Conservation (phyloP, 257 asterid species). For the Jaltomata sinuosa region DNA sequence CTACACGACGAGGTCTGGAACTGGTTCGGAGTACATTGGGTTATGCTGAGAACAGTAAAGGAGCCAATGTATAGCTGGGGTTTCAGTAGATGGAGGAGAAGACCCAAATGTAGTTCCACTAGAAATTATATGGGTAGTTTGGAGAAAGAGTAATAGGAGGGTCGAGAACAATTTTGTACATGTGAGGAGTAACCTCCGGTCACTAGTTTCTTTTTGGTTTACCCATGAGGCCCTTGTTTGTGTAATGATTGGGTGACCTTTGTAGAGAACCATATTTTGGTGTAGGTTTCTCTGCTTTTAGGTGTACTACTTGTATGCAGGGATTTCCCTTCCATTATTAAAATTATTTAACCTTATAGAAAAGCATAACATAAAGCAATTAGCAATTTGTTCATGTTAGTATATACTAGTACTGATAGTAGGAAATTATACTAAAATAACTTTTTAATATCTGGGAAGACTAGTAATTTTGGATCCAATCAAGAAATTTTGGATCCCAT, state of each 20-base stretch:
- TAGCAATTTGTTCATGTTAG: background rate
- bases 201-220: background rate
- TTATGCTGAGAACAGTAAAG: background rate
- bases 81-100: background rate
- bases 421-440: background rate
- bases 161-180: background rate
- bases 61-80: background rate
- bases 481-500: background rate
- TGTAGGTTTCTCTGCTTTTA: background rate
- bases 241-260: background rate
- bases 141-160: background rate
- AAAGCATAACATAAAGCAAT: background rate
- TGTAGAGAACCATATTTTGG: background rate
- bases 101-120: background rate
- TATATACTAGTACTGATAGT: background rate
- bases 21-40: background rate
- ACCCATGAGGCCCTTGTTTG: background rate
- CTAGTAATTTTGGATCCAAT: background rate
- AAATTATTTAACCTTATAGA: background rate
- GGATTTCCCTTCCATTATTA: background rate
- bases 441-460: background rate
- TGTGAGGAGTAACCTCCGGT: background rate
- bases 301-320: background rate
- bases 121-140: background rate
- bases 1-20: background rate